Evolutionary conservation across 495 filamentous ascomycete species (phyloP), one percentile per base, ranked within the genome.

Genomic region (Lophiostoma macrostomum): DNA sequence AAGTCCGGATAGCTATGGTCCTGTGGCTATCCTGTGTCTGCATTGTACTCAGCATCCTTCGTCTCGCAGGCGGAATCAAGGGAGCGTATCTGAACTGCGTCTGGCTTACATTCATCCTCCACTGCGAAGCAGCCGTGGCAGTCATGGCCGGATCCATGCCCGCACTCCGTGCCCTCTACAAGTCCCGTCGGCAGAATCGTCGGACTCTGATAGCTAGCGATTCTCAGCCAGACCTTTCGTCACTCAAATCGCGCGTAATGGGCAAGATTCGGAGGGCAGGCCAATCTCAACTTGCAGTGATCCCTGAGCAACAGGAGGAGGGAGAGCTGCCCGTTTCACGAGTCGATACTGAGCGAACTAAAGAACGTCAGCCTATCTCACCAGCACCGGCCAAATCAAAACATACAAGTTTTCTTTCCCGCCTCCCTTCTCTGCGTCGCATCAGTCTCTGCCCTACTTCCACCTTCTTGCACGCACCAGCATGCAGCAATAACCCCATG

Each of bases 71-170:
- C 2, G 29, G 46, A 2, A 18, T 50, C 4, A 32, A 39, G 1
- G 19, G 20, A 1, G 31, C 22, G n/a, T 3, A 39, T 35, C 40
- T 50, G n/a, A 23, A 35, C 1, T 12, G 19, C 13, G 34, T 35
- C 5, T 50, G 46, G 46, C 38, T 50, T 28, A 37, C 31, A 13
- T 50, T 50, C 35, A 27, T 39, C 20, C 29, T 50, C 4, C 46
- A 50, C 34, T 38, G 34, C 25, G 46, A 50, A 23, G 46, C 46
- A 10, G 19, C 46, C 10, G 34, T 50, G 12, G 46, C 46, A 22
- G 46, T 50, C 20, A 13, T 50, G 32, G 22, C 46, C n/a, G 46
- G 46, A 5, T 39, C 34, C 11, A 23, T 50, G 4, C 46, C 46
- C 10, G 46, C 46, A 2, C 46, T 50, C 2, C 46, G 35, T 12